phyloP scores from a whole-genome alignment of 371 early-diverging fungal genomes.

The Entomophthora muscae region DNA sequence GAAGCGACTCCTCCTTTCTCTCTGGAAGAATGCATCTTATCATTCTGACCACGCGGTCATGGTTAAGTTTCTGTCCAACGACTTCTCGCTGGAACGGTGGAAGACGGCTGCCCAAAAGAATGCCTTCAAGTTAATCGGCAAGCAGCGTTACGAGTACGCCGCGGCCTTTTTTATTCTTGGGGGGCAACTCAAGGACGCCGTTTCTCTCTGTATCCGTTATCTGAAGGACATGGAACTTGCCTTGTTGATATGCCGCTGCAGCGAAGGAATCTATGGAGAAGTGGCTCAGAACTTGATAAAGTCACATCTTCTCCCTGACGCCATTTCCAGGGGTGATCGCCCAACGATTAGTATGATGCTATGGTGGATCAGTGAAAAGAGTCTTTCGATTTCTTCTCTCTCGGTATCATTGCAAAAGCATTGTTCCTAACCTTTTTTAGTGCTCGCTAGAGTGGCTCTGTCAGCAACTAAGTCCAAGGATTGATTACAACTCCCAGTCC shows the following conservation, averaged over 20 bases:
- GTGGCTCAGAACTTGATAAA: not conserved
- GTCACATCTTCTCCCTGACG: not conserved
- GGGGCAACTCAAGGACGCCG: conserved; percentile 68
- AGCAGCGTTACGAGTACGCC: conserved; percentile 85
- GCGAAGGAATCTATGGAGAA: conserved; percentile 24
- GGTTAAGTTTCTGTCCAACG: conserved; percentile 73
- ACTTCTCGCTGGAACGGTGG: conserved; percentile 77
- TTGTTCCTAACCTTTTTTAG: not conserved
- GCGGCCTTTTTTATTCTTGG: conserved; percentile 89
- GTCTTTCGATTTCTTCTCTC: not conserved
- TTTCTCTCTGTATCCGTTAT: conserved; percentile 75
- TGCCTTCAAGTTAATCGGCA: conserved; percentile 87
- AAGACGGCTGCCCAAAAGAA: conserved; percentile 88
- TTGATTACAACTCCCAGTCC: not conserved
- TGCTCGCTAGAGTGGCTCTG: not conserved
- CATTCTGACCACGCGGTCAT: conserved; percentile 79
- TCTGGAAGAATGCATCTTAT: conserved; percentile 70
- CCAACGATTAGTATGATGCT: not conserved
- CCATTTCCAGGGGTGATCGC: not conserved
- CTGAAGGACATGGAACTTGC: conserved; percentile 82
- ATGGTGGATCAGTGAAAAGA: not conserved
- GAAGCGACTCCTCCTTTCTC: conserved; percentile 60
- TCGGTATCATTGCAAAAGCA: not conserved
- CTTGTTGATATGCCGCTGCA: conserved; percentile 68
- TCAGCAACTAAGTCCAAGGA: not conserved